A percentile compares a stretch with the other conserved stretches of the same genome.
phyloP scores from a whole-genome alignment of 768 basidiomycete genomes.

The Lentinula lateritia region DNA sequence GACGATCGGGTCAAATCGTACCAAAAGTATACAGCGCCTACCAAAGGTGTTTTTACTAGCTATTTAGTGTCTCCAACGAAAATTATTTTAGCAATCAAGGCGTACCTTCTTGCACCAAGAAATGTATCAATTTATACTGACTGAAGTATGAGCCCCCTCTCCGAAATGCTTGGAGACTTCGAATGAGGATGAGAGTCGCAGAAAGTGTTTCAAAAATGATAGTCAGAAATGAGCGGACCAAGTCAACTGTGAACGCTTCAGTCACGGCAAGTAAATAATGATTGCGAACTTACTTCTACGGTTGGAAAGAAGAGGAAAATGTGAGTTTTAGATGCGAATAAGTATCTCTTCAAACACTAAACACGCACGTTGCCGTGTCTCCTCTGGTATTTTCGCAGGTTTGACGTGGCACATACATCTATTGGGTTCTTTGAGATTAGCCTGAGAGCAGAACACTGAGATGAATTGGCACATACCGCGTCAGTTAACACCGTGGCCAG shows the following conservation, averaged over 20 bases:
- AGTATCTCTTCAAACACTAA: no score
- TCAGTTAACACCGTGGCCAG: slow-evolving; percentile 16
- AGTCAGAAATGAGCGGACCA: slow-evolving; percentile 13
- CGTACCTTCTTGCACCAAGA: slow-evolving; percentile 2
- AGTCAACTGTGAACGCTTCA: background rate
- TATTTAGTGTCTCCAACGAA: background rate
- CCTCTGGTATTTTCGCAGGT: slow-evolving; percentile 9
- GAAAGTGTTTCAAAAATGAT: slow-evolving; percentile 14
- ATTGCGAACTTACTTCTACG: background rate
- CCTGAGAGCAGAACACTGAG: background rate
- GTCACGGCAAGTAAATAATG: background rate
- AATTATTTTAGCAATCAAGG: background rate
- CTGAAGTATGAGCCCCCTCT: background rate
- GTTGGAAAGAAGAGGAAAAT: background rate
- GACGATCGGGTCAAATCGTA: background rate
- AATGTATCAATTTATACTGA: background rate
- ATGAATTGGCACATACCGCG: slow-evolving; percentile 12
- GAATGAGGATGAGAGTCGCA: slow-evolving; percentile 11
- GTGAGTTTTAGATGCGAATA: background rate
- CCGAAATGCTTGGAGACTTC: slow-evolving; percentile 13
- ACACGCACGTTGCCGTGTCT: slow-evolving; percentile 9
- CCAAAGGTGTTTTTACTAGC: no score
- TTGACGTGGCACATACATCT: slow-evolving; percentile 16
- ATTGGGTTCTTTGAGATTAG: background rate
- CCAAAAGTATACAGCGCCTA: background rate